Base-by-base conservation (phyloP, 139 green algal species). In the Bryopsis sp. region DNA sequence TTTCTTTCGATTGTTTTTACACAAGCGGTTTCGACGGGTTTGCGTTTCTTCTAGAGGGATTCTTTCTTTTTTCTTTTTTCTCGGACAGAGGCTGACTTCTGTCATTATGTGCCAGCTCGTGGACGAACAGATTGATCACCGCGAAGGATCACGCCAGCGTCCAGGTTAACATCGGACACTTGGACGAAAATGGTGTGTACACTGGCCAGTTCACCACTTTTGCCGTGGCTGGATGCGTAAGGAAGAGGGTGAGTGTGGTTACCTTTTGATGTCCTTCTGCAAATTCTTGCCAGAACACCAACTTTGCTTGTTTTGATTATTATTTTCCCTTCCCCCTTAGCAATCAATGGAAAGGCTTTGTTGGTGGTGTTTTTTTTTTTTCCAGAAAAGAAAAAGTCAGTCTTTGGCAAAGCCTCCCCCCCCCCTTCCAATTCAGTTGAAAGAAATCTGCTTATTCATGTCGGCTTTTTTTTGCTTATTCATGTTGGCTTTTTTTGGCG, bases 51-150 rank as follows among this genome's bases (percentile, higher is more conserved):
- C 57, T 19, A 39, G 8, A 32, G 57, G 8, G 57, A 64, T 35
- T 8, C 28, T 8, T 24, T 64, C 57, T 11, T 11, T 35, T 71
- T 65, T 24, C 7, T 71, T 71, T 1, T 67, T n/a, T 28, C 34
- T 36, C 58, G 15, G 24, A 24, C 38, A 36, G 28, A 29, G 29
- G 11, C 63, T 34, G 15, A 7, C 48, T 67, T 26, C 48, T 8
- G 28, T 38, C 37, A 63, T 24, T 58, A 54, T 31, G 6, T 2
- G 73, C 76, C 88, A 98, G 93, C 85, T 94, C 94, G 22, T 97
- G 90, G 88, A 98, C 89, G 48, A 97, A 98, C 90, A 94, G 97
- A 82, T 83, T 99, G 48, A 99, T 99, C 85, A 92, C 85, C 2
- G 90, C 95, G 58, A 98, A 97, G 85, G 95, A 99, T 83, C 92